phyloP scores from a whole-genome alignment of 768 basidiomycete genomes.

The Termitomyces sp. region DNA sequence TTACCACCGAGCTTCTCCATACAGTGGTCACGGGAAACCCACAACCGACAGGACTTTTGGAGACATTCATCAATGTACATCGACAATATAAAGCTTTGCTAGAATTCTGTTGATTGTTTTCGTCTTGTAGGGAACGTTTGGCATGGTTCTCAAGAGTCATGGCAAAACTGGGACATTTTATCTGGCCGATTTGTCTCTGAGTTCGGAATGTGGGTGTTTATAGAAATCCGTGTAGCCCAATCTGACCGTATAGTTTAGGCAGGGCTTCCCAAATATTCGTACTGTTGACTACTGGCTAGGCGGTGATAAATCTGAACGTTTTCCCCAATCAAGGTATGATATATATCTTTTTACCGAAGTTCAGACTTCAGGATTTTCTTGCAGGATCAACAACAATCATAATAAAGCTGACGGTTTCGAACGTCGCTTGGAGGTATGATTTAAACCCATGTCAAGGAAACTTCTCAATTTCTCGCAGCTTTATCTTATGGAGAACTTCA shows the following conservation, averaged over 20 bases:
- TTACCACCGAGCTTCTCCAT: constrained; percentile 87
- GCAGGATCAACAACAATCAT: constrained; percentile 68
- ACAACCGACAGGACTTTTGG: constrained; percentile 75
- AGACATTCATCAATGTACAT: constrained; percentile 86
- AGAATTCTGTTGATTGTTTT: not conserved
- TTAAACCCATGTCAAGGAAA: not conserved
- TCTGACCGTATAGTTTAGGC: constrained; percentile 38
- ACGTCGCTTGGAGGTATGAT: constrained; percentile 65
- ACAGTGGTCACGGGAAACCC: constrained; percentile 70
- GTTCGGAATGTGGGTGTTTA: constrained; percentile 75
- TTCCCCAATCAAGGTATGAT: constrained; percentile 77
- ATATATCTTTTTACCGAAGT: constrained; percentile 11
- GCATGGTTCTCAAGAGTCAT: constrained; percentile 91
- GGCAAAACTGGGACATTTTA: constrained; percentile 91
- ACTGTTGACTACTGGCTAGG: constrained; percentile 90
- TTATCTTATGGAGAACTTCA: constrained; percentile 95
- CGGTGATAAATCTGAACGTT: constrained; percentile 65
- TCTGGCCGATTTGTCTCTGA: constrained; percentile 92
- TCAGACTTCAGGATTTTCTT: not conserved
- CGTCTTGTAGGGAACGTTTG: constrained; percentile 73
- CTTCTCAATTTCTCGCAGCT: constrained; percentile 34
- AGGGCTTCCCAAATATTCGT: constrained; percentile 83
- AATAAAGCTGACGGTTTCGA: constrained; percentile 92
- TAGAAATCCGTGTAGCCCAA: not conserved
- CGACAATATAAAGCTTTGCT: not conserved